Percentiles rank a stretch among this genome's conserved stretches.
phyloP scores from a whole-genome alignment of 2,329 filamentous ascomycete species.

The Pseudogymnoascus sp. region DNA sequence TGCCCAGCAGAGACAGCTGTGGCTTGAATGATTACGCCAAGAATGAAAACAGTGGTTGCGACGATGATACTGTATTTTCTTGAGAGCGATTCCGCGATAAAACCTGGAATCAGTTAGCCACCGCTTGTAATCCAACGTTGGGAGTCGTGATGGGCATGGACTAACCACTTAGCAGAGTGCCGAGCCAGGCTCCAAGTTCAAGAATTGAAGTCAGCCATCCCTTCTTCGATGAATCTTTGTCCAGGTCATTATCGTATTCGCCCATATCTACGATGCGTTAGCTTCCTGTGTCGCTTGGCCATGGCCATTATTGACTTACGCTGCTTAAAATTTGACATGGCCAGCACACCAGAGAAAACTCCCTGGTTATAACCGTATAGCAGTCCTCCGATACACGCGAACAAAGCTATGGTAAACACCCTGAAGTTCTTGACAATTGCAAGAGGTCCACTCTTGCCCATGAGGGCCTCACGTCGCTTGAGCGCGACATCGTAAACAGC shows the following conservation, averaged over 20 bases:
- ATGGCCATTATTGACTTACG: slow-evolving; percentile 32
- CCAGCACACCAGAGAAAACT: slow-evolving; percentile 63
- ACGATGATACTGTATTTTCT: slow-evolving; percentile 63
- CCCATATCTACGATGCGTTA: slow-evolving; percentile 42
- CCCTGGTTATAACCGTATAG: slow-evolving; percentile 62
- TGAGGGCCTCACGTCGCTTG: slow-evolving; percentile 43
- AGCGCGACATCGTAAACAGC: slow-evolving; percentile 44
- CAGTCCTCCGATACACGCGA: slow-evolving; percentile 55
- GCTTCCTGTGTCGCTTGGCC: slow-evolving; percentile 21
- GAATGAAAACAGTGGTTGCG: slow-evolving; percentile 56
- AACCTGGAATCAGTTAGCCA: slow-evolving; percentile 25
- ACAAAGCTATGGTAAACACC: slow-evolving; percentile 52
- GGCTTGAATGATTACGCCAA: slow-evolving; percentile 62
- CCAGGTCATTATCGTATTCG: slow-evolving; percentile 40
- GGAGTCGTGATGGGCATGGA: background rate
- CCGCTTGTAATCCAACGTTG: background rate
- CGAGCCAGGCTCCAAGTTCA: slow-evolving; percentile 71
- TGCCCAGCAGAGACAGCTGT: slow-evolving; percentile 50
- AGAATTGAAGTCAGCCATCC: slow-evolving; percentile 60
- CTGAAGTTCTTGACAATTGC: slow-evolving; percentile 52
- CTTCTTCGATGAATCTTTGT: slow-evolving; percentile 44
- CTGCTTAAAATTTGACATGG: slow-evolving; percentile 45
- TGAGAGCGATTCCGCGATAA: slow-evolving; percentile 60
- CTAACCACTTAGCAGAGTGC: slow-evolving; percentile 48
- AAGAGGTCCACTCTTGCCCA: slow-evolving; percentile 43